phyloP scores from a whole-genome alignment of 2,329 filamentous ascomycete species.

The Calcarisporium arbuscula region DNA sequence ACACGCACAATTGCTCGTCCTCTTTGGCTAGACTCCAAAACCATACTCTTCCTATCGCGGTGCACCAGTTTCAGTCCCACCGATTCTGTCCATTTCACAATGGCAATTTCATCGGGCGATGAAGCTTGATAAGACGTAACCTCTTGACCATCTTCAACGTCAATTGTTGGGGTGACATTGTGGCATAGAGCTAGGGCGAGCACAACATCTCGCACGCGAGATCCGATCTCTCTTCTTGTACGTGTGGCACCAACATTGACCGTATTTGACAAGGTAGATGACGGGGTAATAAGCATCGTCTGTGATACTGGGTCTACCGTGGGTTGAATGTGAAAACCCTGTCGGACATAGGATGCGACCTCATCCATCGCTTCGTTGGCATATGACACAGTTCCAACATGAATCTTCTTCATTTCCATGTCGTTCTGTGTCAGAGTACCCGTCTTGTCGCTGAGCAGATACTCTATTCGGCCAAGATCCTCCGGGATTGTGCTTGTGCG shows the following conservation, averaged over 20 bases:
- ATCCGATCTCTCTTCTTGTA: constrained; percentile 86
- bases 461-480: constrained; percentile 91
- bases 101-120: constrained; percentile 96
- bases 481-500: constrained; percentile 96
- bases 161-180: constrained; percentile 81
- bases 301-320: constrained; percentile 38
- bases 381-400: constrained; percentile 96
- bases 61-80: constrained; percentile 80
- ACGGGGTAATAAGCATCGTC: constrained; percentile 63
- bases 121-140: constrained; percentile 91
- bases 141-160: constrained; percentile 71
- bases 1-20: constrained; percentile 74
- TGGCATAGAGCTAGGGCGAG: constrained; percentile 90
- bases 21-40: constrained; percentile 69
- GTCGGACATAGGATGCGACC: constrained; percentile 76
- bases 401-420: constrained; percentile 98
- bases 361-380: constrained; percentile 99
- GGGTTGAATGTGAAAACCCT: constrained; percentile 62
- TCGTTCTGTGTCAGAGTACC: constrained; percentile 97
- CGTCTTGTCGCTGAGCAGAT: constrained; percentile 93
- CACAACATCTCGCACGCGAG: constrained; percentile 87
- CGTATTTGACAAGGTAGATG: constrained; percentile 59
- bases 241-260: constrained; percentile 62
- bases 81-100: constrained; percentile 90
- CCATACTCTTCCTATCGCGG: constrained; percentile 82